Conservation (phyloP, 2,329 filamentous ascomycete genomes). For the Calonectria naviculata region DNA sequence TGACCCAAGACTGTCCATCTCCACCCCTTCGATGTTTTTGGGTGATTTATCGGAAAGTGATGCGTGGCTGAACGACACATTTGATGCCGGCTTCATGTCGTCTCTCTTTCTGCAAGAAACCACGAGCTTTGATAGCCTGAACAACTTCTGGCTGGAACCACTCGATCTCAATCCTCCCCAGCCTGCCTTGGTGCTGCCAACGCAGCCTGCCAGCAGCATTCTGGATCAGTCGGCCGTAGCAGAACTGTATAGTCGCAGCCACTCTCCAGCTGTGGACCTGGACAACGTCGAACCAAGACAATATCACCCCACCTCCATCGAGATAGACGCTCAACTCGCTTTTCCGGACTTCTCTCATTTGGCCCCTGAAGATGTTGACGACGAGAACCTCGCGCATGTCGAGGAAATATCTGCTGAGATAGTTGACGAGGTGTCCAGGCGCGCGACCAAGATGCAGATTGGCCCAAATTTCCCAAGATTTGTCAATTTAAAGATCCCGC, state of each 20-base stretch:
- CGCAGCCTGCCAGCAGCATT: not conserved
- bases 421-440: not conserved
- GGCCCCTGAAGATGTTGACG: not conserved
- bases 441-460: not conserved
- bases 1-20: not conserved
- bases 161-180: not conserved
- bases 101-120: not conserved
- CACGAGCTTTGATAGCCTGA: not conserved
- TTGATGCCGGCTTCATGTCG: not conserved
- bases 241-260: conserved; percentile 6
- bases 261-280: not conserved
- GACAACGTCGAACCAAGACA: not conserved
- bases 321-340: not conserved
- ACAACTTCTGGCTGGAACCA: not conserved
- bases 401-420: not conserved
- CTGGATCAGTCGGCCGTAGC: not conserved
- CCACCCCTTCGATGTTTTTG: not conserved
- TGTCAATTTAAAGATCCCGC: not conserved
- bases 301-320: not conserved
- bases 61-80: not conserved
- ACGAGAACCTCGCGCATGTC: conserved; percentile 2
- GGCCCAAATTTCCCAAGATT: not conserved
- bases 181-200: not conserved
- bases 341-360: not conserved
- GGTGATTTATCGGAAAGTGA: not conserved